A percentile compares a stretch with the other conserved stretches of the same genome.
Evolutionary conservation across 2,329 filamentous ascomycete species (phyloP).

Genomic region (Fusarium zealandicum): DNA sequence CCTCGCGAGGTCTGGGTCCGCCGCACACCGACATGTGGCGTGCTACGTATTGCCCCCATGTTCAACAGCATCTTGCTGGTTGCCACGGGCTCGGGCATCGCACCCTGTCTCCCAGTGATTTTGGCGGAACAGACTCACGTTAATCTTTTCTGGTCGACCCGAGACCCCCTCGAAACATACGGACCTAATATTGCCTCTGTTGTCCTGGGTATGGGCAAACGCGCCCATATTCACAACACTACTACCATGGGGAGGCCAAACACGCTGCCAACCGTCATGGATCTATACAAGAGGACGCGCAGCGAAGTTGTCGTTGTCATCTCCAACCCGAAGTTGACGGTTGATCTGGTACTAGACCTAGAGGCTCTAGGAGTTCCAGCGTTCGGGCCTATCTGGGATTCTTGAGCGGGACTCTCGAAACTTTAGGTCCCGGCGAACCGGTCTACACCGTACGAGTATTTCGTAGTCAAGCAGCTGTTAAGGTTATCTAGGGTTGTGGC

Average conservation of each 20-base stretch:
- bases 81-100: conserved; percentile 74
- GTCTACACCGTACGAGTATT: too few species aligned
- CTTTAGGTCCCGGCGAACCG: too few species aligned
- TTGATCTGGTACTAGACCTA: conserved; percentile 68
- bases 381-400: conserved; percentile 74
- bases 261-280: conserved; percentile 48
- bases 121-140: conserved; percentile 52
- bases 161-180: conserved; percentile 64
- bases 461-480: neutral
- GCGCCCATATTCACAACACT: conserved; percentile 71
- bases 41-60: conserved; percentile 68
- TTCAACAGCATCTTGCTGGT: conserved; percentile 69
- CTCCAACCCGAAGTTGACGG: conserved; percentile 68
- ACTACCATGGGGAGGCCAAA: conserved; percentile 62
- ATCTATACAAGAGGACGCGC: conserved; percentile 59
- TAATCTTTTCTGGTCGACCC: conserved; percentile 70
- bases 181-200: conserved; percentile 59
- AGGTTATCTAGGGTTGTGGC: too few species aligned
- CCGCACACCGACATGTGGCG: conserved; percentile 68
- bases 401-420: conserved; percentile 4
- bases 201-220: conserved; percentile 60
- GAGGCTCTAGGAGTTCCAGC: conserved; percentile 68
- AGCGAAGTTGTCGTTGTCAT: conserved; percentile 75
- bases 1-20: conserved; percentile 68
- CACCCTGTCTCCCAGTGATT: conserved; percentile 60